Evolutionary conservation across 148 eudicot species (phyloP), one percentile per base, ranked within the genome.

Genomic region (Drosera capensis): DNA sequence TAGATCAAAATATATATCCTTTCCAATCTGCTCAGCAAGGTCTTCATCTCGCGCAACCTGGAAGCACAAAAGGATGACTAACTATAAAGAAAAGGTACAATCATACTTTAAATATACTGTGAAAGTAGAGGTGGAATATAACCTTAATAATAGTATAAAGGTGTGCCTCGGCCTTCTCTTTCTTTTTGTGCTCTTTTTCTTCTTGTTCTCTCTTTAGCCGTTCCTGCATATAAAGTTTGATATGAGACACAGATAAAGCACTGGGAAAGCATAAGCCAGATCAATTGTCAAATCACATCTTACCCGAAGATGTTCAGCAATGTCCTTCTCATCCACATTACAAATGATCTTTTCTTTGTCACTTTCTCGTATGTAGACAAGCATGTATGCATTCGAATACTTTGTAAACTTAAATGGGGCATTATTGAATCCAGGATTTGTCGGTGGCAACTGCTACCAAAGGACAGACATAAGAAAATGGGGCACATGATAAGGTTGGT

Each of bases 361-460:
- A 59, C 80, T 80, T 64, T 72, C 87, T 20, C 97, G 93, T 59
- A 90, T 80, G 54, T 90, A 90, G 12, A 90, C 97, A 63, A 90
- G 86, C 97, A 90, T 90, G 67, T 90, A 90, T 8, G 97, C 97
- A 66, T 90, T 90, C 45, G 97, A 90, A 60, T 80, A 88, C 64
- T 84, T 88, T 6, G 97, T 84, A 65, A 88, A 88, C 48, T 84
- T 88, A 41, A 90, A 83, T 19, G 97, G 95, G 21, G 92, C 42
- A 52, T 88, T 87, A 51, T 72, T 90, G 78, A 72, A 90, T 14
- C 97, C 95, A 45, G 95, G 97, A 55, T 90, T 90, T 50, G 85
- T 75, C 68, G 77, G 94, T 19, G 87, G 92, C 34, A 83, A 58
- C 92, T 88, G 83, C 52, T 23, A 7, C 23, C 24, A 43, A 12